A percentile compares a stretch with the other conserved stretches of the same genome.
These are phyloP conservation scores for Lenzites betulinus DNA, from an alignment of 768 basidiomycete species.

Conservation along the genomic window DNA sequence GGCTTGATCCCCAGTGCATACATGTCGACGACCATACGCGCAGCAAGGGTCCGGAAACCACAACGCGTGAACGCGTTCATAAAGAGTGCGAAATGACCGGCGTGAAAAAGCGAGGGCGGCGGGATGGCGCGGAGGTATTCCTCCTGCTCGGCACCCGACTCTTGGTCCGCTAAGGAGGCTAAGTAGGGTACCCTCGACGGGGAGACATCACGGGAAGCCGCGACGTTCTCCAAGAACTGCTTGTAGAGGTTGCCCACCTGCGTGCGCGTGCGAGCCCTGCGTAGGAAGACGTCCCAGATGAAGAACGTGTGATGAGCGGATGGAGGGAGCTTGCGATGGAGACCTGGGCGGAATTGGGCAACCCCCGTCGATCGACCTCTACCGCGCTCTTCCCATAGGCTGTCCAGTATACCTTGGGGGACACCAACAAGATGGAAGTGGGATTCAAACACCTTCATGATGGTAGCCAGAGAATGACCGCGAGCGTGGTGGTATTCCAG, in stretches of 20 bases:
- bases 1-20: slow-evolving; percentile 46
- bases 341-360: not conserved
- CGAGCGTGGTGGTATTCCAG: slow-evolving; percentile 24
- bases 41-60: slow-evolving; percentile 34
- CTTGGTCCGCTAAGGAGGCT: not conserved
- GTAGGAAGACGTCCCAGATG: not conserved
- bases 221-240: slow-evolving; percentile 3
- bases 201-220: not conserved
- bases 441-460: slow-evolving; percentile 44
- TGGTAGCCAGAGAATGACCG: slow-evolving; percentile 1
- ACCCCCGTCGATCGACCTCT: not conserved
- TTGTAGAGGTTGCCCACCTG: not conserved
- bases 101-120: slow-evolving; percentile 29
- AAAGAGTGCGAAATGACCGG: slow-evolving; percentile 36
- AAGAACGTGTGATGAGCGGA: not conserved
- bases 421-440: slow-evolving; percentile 57
- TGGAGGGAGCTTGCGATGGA: not conserved
- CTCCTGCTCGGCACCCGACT: not conserved
- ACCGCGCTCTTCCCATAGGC: slow-evolving; percentile 3
- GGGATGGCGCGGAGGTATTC: slow-evolving; percentile 4
- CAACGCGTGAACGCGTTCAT: slow-evolving; percentile 10
- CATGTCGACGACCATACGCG: slow-evolving; percentile 56
- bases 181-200: not conserved
- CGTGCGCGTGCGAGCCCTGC: not conserved
- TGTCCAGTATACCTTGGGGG: slow-evolving; percentile 34